Evolutionary conservation across 345 rosid genomes (phyloP).

Genomic region (Melaleuca quinquenervia): DNA sequence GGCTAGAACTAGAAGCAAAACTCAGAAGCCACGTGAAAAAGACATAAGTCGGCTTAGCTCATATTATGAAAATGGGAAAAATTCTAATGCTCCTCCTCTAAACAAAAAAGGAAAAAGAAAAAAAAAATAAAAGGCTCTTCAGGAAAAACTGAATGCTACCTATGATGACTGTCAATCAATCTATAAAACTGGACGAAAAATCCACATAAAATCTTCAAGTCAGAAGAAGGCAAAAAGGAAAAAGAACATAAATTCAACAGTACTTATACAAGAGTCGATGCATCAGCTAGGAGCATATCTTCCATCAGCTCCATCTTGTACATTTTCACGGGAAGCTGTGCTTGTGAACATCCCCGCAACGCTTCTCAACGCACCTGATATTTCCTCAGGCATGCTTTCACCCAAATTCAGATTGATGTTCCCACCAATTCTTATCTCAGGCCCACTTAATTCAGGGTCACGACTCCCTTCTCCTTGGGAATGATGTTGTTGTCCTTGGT

Average conservation of each 20-base stretch:
- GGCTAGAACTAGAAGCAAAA: neutral
- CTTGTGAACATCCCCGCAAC: slow-evolving; percentile 68
- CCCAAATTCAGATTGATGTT: slow-evolving; percentile 28
- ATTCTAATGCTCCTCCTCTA: neutral
- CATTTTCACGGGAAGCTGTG: slow-evolving; percentile 12
- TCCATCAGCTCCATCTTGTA: neutral
- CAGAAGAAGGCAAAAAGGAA: neutral
- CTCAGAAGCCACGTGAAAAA: neutral
- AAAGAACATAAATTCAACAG: neutral
- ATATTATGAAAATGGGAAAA: neutral
- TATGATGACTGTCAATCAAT: neutral
- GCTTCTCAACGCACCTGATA: slow-evolving; percentile 51
- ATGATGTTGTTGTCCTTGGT: slow-evolving; percentile 22
- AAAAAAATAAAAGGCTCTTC: neutral
- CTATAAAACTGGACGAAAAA: neutral
- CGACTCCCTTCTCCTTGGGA: slow-evolving; percentile 15
- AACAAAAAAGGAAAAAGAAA: neutral
- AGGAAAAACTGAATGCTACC: neutral
- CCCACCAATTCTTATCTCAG: slow-evolving; percentile 29
- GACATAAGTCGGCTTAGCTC: neutral
- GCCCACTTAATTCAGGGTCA: slow-evolving; percentile 12
- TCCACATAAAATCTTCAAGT: neutral
- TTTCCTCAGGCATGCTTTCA: slow-evolving; percentile 35
- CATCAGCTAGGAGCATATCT: neutral
- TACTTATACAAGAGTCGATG: neutral